phyloP scores from a whole-genome alignment of 2,329 filamentous ascomycete species.

The Myriangium duriaei region DNA sequence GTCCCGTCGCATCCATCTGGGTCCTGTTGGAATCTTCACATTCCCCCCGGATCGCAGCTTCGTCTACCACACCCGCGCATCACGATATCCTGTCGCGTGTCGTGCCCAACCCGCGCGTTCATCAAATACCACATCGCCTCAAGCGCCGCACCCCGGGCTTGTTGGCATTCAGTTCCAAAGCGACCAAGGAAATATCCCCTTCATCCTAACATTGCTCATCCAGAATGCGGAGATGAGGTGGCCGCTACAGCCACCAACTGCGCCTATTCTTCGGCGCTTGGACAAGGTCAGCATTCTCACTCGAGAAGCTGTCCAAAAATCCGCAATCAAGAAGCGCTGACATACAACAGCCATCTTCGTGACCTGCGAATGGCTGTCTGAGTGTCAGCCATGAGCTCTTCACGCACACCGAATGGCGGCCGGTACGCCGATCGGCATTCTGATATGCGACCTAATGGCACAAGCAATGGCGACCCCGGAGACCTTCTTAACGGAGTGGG shows the following conservation, averaged over 20 bases:
- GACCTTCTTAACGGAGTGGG: conserved; percentile 59
- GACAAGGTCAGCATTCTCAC: conserved; percentile 5
- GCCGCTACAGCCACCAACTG: conserved; percentile 2
- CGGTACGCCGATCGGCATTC: conserved; percentile 7
- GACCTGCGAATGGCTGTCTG: not conserved
- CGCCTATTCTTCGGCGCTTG: conserved; percentile 4
- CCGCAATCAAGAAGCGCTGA: not conserved
- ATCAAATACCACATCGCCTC: not conserved
- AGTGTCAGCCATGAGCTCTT: conserved; percentile 7
- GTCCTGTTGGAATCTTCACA: too few relatives aligned
- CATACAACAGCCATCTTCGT: not conserved
- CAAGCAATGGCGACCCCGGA: conserved; percentile 32
- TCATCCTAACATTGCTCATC: not conserved
- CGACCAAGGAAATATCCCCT: conserved; percentile 1
- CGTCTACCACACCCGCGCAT: not conserved
- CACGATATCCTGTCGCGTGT: conserved; percentile 10
- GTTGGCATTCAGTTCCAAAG: too few relatives aligned
- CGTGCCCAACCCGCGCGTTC: conserved; percentile 5
- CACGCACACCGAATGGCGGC: conserved; percentile 1
- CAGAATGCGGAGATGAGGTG: conserved; percentile 8
- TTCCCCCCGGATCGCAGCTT: conserved; percentile 1
- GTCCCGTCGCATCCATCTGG: too few relatives aligned
- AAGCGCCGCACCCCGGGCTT: too few relatives aligned
- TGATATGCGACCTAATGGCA: conserved; percentile 1
- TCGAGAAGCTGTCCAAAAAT: not conserved